A percentile compares a stretch with the other conserved stretches of the same genome.
Evolutionary conservation across 306 rosid genomes (phyloP).

Genomic region (Clitoria ternatea): DNA sequence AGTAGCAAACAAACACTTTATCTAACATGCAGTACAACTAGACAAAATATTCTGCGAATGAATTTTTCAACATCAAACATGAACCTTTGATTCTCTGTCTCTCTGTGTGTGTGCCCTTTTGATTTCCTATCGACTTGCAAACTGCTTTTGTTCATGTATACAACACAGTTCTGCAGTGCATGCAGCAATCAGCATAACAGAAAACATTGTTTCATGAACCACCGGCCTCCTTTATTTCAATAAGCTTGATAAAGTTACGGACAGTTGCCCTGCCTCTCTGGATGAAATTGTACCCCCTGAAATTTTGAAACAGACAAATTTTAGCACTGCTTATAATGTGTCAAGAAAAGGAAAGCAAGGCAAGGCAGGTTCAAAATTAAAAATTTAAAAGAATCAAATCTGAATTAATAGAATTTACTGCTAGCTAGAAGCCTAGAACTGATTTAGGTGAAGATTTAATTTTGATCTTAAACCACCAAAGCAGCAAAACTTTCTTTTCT

Average conservation of each 20-base stretch:
- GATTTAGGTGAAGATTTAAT: background rate
- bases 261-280: conserved; percentile 73
- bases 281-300: conserved; percentile 93
- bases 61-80: too few species aligned
- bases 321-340: background rate
- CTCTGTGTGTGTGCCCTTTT: too few species aligned
- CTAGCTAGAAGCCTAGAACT: background rate
- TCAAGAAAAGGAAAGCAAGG: background rate
- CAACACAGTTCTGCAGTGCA: background rate
- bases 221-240: conserved; percentile 50
- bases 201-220: conserved; percentile 9
- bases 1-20: too few species aligned
- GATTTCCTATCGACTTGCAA: background rate
- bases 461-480: background rate
- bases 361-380: background rate
- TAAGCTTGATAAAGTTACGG: conserved; percentile 53
- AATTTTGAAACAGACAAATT: conserved; percentile 21
- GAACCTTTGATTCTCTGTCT: too few species aligned
- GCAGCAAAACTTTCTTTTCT: background rate
- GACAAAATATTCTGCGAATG: background rate
- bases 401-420: too few species aligned
- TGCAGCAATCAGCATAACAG: background rate
- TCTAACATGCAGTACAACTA: too few species aligned
- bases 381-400: too few species aligned
- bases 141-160: background rate